Base-by-base conservation (phyloP, 805 yeast species). In the Lachancea dasiensis region DNA sequence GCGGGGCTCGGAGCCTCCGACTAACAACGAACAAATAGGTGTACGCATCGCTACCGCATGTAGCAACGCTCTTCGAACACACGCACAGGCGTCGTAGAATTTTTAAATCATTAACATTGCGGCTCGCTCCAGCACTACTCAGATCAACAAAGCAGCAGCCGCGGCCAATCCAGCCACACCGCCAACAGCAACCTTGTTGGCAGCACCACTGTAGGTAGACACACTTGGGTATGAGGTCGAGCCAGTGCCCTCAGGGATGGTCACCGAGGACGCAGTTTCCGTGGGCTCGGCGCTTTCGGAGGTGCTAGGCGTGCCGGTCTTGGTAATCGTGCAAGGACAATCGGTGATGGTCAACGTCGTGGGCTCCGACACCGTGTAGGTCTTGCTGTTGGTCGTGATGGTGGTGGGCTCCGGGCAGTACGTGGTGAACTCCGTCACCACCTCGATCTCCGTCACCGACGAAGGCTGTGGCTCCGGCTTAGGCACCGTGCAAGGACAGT, bases 341-440 rank as follows among this genome's bases (percentile, higher is more conserved):
- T 85, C 81, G 56, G 94, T 81, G 75, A 84, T 73, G 63, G 92
- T 84, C 55, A 85, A 65, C 51, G 94, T 84, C 62, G 90, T 81
- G 45, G 90, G 78, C 54, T 63, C 79, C 45, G 89, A 77, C 59
- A 81, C 86, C 49, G 82, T 76, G 76, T 76, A 73, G 58, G 90
- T 81, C 61, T 61, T 60, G 70, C 71, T 72, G 73, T 78, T 79
- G 63, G 78, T 75, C 48, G 68, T 70, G 44, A 84, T 54, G 44
- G 72, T 65, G 52, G 95, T 85, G 36, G 94, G 65, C 47, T 57
- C 67, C 62, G 95, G 94, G 67, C 94, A 84, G 81, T 79, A 83
- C 53, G 94, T 83, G 67, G 83, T 77, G 74, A 68, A 73, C 56
- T 69, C 80, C 55, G 85, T 77, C 58, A 81, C 85, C 46, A 77